Base-by-base conservation (phyloP, 345 rosid species). In the Populus alba region DNA sequence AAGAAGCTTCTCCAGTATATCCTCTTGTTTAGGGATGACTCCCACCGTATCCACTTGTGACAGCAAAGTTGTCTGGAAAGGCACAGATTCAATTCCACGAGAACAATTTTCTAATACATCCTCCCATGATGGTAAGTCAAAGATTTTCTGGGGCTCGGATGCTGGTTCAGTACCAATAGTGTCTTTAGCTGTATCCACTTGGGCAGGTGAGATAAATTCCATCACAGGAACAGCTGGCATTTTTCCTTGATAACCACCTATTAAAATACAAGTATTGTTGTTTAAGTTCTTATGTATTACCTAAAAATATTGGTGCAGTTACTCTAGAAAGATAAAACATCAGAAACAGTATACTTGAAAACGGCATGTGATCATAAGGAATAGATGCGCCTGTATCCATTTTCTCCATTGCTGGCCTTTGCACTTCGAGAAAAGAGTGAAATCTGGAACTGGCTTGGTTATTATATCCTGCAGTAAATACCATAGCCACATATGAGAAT, bases 81-180 rank as follows among this genome's bases (percentile, higher is more conserved):
- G 87, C 39, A 72, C 65, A 67, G 83, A 78, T 84, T 88, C 91
- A 81, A 53, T 80, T 51, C 88, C 90, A 81, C 85, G 57, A 45
- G 81, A 66, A 88, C 81, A 77, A 73, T 83, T 88, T 79, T 82
- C 88, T 62, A 89, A 70, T 72, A 82, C 81, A 75, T 89, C 90
- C 84, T 89, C 93, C 99, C 97, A 92, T 57, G 89, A 83, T 55
- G 88, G 83, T 55, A 88, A 81, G 68, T 87, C 94, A 83, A 80
- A 85, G 77, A 86, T 83, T 63, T 87, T 86, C 43, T 55, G 88
- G 79, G 88, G 47, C 80, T 87, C 89, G 87, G 82, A 83, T 72
- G 88, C 74, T 81, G 77, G 79, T 66, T 75, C 91, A 84, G 86
- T 78, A 70, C 73, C 85, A 72, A 74, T 80, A 66, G 61, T 59